Conservation (phyloP, 768 basidiomycete genomes). For the Astraeus odoratus region DNA sequence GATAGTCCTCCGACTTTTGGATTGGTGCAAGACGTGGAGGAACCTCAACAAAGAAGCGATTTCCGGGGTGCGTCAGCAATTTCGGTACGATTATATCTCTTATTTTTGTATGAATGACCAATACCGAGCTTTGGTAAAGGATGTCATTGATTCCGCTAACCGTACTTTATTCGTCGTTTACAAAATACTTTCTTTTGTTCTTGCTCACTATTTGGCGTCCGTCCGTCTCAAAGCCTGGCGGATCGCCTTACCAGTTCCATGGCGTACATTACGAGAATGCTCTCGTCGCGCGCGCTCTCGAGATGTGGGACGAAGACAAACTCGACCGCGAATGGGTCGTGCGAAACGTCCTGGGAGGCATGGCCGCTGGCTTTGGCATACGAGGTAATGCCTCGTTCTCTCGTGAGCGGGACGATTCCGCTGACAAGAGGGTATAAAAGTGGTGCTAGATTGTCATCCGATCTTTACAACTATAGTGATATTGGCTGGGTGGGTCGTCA, state of each 20-base stretch:
- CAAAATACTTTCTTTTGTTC: conserved; percentile 78
- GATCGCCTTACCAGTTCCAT: conserved; percentile 17
- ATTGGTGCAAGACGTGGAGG: conserved; percentile 27
- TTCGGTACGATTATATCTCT: conserved; percentile 36
- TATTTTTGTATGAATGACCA: neutral
- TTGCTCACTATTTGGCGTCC: conserved; percentile 77
- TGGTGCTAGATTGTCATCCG: conserved; percentile 73
- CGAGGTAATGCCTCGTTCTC: conserved; percentile 45
- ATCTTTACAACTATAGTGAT: conserved; percentile 71
- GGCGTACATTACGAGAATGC: conserved; percentile 25
- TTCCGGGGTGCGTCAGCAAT: conserved; percentile 56
- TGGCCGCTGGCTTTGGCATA: conserved; percentile 82
- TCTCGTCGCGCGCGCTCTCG: conserved; percentile 35
- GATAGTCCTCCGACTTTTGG: conserved; percentile 39
- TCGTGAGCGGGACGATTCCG: too few species aligned
- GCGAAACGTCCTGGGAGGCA: conserved; percentile 75
- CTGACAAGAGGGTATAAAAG: too few species aligned
- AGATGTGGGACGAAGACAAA: conserved; percentile 62
- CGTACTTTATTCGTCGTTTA: conserved; percentile 76
- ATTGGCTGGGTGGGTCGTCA: conserved; percentile 63
- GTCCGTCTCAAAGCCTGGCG: conserved; percentile 18
- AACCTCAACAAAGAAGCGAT: conserved; percentile 10
- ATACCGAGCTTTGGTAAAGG: conserved; percentile 27
- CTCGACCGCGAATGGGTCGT: conserved; percentile 81
- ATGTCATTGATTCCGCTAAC: conserved; percentile 72